phyloP scores from a whole-genome alignment of 192 early-diverging fungal genomes.

The Entomortierella beljakovae region DNA sequence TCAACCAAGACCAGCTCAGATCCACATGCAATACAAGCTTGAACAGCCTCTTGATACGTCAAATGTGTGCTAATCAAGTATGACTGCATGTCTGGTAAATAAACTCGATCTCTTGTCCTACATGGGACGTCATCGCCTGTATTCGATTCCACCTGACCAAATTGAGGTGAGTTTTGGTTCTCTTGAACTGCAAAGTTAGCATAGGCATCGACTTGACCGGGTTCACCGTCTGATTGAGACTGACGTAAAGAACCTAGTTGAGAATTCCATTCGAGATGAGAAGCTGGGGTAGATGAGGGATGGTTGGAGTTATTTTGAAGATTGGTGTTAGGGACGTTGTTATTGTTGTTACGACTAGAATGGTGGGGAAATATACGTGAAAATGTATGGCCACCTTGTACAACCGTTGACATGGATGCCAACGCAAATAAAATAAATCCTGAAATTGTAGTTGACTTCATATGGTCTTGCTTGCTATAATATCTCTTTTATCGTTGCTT shows the following conservation, averaged over 20 bases:
- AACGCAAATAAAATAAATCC: background rate
- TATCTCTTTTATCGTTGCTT: too few relatives aligned
- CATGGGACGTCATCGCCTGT: constrained; percentile 2
- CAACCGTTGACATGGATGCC: background rate
- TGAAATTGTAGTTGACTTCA: background rate
- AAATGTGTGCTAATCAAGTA: constrained; percentile 33
- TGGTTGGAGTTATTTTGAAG: background rate
- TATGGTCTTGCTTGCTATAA: too few relatives aligned
- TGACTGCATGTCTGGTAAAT: constrained; percentile 46
- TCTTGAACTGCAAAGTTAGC: constrained; percentile 12
- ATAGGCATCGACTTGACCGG: constrained; percentile 12
- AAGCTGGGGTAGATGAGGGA: background rate
- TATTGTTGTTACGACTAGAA: background rate
- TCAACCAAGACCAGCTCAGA: constrained; percentile 44
- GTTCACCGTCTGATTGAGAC: constrained; percentile 4
- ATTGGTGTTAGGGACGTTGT: constrained; percentile 19
- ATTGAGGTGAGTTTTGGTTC: background rate
- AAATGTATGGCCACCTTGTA: constrained; percentile 39
- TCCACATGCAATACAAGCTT: constrained; percentile 38
- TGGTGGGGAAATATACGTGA: constrained; percentile 9
- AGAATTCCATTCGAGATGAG: constrained; percentile 46
- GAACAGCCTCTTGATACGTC: constrained; percentile 32
- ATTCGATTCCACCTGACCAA: background rate
- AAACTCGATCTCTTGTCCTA: constrained; percentile 28
- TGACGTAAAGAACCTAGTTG: constrained; percentile 20